Conservation (phyloP, 2,329 filamentous ascomycete species). For the Lachnellula subtilissima region DNA sequence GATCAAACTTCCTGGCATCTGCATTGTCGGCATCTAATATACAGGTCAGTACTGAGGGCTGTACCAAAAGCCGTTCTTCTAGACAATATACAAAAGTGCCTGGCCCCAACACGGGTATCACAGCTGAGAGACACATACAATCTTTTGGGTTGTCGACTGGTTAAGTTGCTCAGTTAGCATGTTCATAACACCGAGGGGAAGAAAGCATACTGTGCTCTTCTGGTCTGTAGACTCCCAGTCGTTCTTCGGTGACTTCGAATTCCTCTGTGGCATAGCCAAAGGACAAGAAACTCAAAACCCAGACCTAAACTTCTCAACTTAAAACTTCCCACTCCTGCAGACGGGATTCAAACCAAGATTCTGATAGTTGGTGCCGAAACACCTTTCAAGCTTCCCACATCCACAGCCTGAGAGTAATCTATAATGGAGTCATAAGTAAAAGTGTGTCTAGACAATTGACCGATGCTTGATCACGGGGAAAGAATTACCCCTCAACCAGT, state of each 20-base stretch:
- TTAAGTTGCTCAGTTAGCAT: not conserved
- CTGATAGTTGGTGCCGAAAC: slow-evolving; percentile 75
- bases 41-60: not conserved
- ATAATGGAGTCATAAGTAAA: slow-evolving; percentile 29
- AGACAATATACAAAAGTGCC: too few species aligned
- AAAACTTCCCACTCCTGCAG: not conserved
- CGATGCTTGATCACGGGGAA: not conserved
- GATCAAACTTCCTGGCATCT: slow-evolving; percentile 79
- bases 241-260: slow-evolving; percentile 77
- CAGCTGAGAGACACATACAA: slow-evolving; percentile 5
- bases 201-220: slow-evolving; percentile 52
- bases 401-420: slow-evolving; percentile 80
- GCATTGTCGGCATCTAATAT: slow-evolving; percentile 64
- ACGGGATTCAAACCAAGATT: slow-evolving; percentile 50
- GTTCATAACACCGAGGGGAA: too few species aligned
- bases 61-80: not conserved
- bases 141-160: slow-evolving; percentile 65
- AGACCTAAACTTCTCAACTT: slow-evolving; percentile 44
- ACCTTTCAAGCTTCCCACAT: slow-evolving; percentile 73
- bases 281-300: slow-evolving; percentile 75
- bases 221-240: slow-evolving; percentile 74
- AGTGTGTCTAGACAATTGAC: not conserved
- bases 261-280: slow-evolving; percentile 84
- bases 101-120: too few species aligned
- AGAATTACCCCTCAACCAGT: slow-evolving; percentile 54